Base-by-base conservation (phyloP, 768 basidiomycete species). In the Hygrophoropsis aurantiaca region DNA sequence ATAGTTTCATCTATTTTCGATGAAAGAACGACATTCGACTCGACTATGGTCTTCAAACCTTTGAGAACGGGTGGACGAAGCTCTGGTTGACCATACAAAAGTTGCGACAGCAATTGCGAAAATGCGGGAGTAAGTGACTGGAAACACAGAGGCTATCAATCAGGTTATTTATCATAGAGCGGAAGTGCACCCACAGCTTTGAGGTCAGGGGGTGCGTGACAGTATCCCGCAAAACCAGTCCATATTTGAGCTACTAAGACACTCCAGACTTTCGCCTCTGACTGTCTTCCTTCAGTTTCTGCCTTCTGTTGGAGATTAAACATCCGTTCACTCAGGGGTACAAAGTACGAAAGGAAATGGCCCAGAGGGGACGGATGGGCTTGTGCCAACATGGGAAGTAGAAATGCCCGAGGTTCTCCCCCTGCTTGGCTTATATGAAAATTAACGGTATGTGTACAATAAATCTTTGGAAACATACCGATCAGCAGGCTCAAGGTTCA, bases 221-320 rank as follows among this genome's bases (percentile, higher is more conserved):
- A 95, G 69, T 98, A 99, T 2, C 94, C 93, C 5, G 83, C 82
- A 33, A 98, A 78, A 20, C 94, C 90, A 20, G 82, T 75, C 97
- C 97, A 99, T 16, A 95, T 82, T 65, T 99, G 97, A 9, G 86
- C 84, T 19, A 97, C 84, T 37, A 98, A 78, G 10, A 95, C 93
- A 53, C 82, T 88, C 91, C 93, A 99, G 30, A 98, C 85, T 67
- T 98, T 99, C 11, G 87, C 89, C 66, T 98, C 94, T 0, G 88
- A 84, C 42, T 77, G 78, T 30, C 84, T 81, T 11, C 79, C 81
- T 45, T 85, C 85, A 6, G 74, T 70, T 53, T 90, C 89, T 0
- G 92, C 88, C 13, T 78, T 84, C 50, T 88, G 82, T 60, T 94
- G 89, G 30, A 90, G 69, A 58, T 91, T 80, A 60, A 98, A 99